A percentile compares a stretch with the other conserved stretches of the same genome.
Evolutionary conservation across 139 green algal species (phyloP).

Genomic region (Axilococcus clingmanii): DNA sequence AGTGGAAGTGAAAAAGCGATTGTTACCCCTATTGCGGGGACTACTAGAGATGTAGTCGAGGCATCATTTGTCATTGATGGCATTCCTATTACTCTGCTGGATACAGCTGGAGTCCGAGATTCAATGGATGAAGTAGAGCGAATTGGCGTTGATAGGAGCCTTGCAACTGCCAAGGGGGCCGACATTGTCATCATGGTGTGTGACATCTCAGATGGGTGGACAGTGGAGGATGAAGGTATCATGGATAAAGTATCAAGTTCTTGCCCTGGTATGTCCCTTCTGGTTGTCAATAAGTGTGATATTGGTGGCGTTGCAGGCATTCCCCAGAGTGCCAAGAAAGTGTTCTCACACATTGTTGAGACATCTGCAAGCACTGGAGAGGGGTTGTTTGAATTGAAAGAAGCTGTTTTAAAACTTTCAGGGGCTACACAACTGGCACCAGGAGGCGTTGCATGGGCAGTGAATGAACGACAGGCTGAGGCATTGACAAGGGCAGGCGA

Average conservation of each 20-base stretch:
- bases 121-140: slow-evolving; percentile 69
- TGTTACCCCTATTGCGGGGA: slow-evolving; percentile 87
- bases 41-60: slow-evolving; percentile 92
- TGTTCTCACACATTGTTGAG: slow-evolving; percentile 36
- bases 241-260: background rate
- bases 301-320: slow-evolving; percentile 26
- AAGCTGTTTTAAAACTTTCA: slow-evolving; percentile 30
- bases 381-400: slow-evolving; percentile 55
- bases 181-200: slow-evolving; percentile 84
- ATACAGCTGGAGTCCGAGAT: slow-evolving; percentile 86
- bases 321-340: background rate
- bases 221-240: slow-evolving; percentile 48
- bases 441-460: slow-evolving; percentile 70
- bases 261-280: slow-evolving; percentile 11
- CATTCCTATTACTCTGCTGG: slow-evolving; percentile 82
- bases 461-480: slow-evolving; percentile 86
- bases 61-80: slow-evolving; percentile 67
- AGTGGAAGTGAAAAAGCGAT: slow-evolving; percentile 78
- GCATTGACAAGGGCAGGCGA: slow-evolving; percentile 61
- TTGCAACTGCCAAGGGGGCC: slow-evolving; percentile 46
- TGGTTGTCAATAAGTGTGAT: slow-evolving; percentile 90
- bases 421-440: slow-evolving; percentile 32
- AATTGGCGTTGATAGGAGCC: slow-evolving; percentile 65
- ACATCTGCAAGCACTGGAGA: slow-evolving; percentile 47
- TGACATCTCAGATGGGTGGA: slow-evolving; percentile 68